Percentiles rank a stretch among this genome's conserved stretches.
Conservation (phyloP, 169 alveolate genomes). For the Plasmodium sp. region DNA sequence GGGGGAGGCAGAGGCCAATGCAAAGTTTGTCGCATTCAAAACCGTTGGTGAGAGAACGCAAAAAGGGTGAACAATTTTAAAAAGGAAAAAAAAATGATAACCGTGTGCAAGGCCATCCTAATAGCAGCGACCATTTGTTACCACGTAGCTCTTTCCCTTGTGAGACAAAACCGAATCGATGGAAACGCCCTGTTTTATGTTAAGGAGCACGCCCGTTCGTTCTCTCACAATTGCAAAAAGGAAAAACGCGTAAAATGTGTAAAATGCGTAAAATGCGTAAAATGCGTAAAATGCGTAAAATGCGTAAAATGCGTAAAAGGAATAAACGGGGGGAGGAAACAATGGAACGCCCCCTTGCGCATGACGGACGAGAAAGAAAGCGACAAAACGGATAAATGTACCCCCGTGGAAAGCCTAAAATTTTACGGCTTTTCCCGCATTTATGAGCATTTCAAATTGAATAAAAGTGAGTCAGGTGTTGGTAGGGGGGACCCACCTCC, state of each 20-base stretch:
- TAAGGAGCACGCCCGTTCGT: slow-evolving; percentile 8
- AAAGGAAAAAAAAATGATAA: slow-evolving; percentile 29
- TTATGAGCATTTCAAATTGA: slow-evolving; percentile 35
- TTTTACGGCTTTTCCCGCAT: slow-evolving; percentile 46
- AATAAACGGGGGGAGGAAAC: neutral
- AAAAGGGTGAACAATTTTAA: neutral
- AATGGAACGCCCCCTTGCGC: slow-evolving; percentile 13
- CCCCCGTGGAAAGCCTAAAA: slow-evolving; percentile 23
- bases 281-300: neutral
- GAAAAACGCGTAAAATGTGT: neutral
- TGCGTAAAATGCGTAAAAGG: neutral
- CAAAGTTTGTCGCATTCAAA: neutral
- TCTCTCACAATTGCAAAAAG: neutral
- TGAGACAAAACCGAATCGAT: neutral
- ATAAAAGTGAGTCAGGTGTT: neutral
- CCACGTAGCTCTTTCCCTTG: slow-evolving; percentile 6
- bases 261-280: slow-evolving; percentile 10
- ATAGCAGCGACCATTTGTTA: slow-evolving; percentile 29
- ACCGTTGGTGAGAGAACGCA: neutral
- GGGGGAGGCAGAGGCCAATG: slow-evolving; percentile 3
- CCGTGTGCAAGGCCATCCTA: slow-evolving; percentile 27
- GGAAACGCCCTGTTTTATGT: slow-evolving; percentile 1
- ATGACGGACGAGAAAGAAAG: slow-evolving; percentile 1
- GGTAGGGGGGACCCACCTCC: neutral
- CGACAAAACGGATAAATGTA: neutral